Evolutionary conservation across 305 asterid species (phyloP), one percentile per base, ranked within the genome.

Genomic region (Andrographis paniculata): DNA sequence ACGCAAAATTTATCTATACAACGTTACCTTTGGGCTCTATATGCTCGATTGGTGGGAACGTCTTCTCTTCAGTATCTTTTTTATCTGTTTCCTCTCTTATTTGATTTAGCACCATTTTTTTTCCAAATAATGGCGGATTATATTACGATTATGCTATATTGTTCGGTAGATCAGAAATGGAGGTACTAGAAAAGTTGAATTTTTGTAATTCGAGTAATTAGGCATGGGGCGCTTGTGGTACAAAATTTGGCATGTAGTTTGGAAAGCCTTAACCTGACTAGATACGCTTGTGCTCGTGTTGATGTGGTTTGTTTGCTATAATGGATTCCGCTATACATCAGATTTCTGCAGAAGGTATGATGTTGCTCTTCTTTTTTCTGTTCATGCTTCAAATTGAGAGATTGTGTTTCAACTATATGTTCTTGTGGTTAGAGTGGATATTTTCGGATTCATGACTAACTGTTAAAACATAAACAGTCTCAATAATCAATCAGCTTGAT

Each of bases 11-110:
- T 78, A 76, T 59, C 92, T 80, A 0, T 87, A 87, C 82, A 84
- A 87, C 40, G 95, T 84, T 16, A 84, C 96, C 17, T 84, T 84
- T 24, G 97, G 97, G 22, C 91, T 87, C 42, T 87, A 78, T 56
- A 84, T 84, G 97, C 59, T 87, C 53, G 95, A 87, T 58, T 84
- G 95, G 95, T 87, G 97, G 95, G 97, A 87, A 69, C 87, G 88
- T 5, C 84, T 59, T 30, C 92, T 87, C 51, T 76, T 84, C 80
- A 87, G 93, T 85, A 85, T 79, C 94, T 87, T 74, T 66, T 33
- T 33, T 2, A 6, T 33, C 13, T 37, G 45, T 17, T 5, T 9
- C 20, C 28, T 9, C 6, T 37, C 42, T 44, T 16, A 17, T 37
- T 20, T 4, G 18, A 8, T 19, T 35, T 31, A 1, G 19, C 38